Evolutionary conservation across 2,329 filamentous ascomycete species (phyloP).

Genomic region (Neoascochyta sp.): DNA sequence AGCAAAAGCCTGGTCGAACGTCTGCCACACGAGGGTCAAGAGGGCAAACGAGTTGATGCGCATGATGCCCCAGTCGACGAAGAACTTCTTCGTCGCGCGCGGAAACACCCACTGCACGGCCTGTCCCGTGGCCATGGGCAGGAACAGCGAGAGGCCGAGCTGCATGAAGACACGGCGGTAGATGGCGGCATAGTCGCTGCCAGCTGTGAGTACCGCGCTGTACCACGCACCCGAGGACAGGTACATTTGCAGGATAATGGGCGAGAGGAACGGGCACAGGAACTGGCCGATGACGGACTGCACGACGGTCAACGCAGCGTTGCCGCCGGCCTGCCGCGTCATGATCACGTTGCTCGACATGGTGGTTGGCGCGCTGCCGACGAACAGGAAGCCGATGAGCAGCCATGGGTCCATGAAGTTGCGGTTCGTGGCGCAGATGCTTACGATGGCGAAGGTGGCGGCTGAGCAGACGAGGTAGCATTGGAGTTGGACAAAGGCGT

Average conservation of each 20-base stretch:
- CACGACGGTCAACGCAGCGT: slow-evolving; percentile 49
- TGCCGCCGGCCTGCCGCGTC: slow-evolving; percentile 65
- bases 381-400: slow-evolving; percentile 63
- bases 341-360: slow-evolving; percentile 72
- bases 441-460: slow-evolving; percentile 56
- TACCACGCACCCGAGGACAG: slow-evolving; percentile 53
- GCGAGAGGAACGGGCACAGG: slow-evolving; percentile 64
- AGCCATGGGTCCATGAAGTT: slow-evolving; percentile 60
- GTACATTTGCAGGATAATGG: slow-evolving; percentile 61
- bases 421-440: slow-evolving; percentile 49
- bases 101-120: slow-evolving; percentile 55
- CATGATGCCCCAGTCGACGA: slow-evolving; percentile 43
- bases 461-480: slow-evolving; percentile 65
- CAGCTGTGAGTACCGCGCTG: slow-evolving; percentile 53
- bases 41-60: slow-evolving; percentile 47
- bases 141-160: slow-evolving; percentile 62
- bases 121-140: slow-evolving; percentile 63
- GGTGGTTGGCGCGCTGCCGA: slow-evolving; percentile 67
- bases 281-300: slow-evolving; percentile 70
- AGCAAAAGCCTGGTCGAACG: slow-evolving; percentile 63
- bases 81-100: slow-evolving; percentile 53
- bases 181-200: slow-evolving; percentile 55
- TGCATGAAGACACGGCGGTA: slow-evolving; percentile 66
- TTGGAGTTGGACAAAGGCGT: slow-evolving; percentile 63
- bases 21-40: slow-evolving; percentile 59